Evolutionary conservation across 202 grass and related monocot species (phyloP).

Genomic region (Schoenoplectus tabernaemontani): DNA sequence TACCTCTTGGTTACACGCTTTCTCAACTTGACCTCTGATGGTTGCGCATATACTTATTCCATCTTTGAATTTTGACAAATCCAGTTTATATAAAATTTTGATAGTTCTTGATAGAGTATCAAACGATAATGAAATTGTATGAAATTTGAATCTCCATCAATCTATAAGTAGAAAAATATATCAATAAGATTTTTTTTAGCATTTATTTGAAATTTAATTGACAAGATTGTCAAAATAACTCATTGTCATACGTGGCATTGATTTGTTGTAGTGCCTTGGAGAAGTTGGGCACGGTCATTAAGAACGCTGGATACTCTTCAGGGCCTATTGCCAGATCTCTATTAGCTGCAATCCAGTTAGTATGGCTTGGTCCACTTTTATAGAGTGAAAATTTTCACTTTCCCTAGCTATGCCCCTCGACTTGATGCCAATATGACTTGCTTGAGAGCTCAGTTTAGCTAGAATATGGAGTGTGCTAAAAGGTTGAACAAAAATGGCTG

Average conservation of each 20-base stretch:
- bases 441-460: background rate
- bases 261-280: background rate
- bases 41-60: conserved; percentile 36
- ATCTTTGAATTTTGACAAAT: too few relatives aligned
- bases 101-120: too few relatives aligned
- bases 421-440: background rate
- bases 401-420: background rate
- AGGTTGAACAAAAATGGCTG: background rate
- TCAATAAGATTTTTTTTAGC: too few relatives aligned
- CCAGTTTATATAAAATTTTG: too few relatives aligned
- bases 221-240: too few relatives aligned
- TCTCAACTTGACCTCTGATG: conserved; percentile 92
- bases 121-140: too few relatives aligned
- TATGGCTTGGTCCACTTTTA: background rate
- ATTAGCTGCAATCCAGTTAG: background rate
- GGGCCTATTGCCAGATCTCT: background rate
- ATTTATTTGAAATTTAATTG: too few relatives aligned
- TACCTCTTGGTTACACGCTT: conserved; percentile 86
- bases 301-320: background rate
- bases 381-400: background rate
- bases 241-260: background rate
- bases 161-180: too few relatives aligned
- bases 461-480: background rate
- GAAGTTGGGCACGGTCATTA: background rate
- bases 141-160: too few relatives aligned